Conservation (phyloP, 805 yeast genomes). For the Wickerhamiella domercqiae region DNA sequence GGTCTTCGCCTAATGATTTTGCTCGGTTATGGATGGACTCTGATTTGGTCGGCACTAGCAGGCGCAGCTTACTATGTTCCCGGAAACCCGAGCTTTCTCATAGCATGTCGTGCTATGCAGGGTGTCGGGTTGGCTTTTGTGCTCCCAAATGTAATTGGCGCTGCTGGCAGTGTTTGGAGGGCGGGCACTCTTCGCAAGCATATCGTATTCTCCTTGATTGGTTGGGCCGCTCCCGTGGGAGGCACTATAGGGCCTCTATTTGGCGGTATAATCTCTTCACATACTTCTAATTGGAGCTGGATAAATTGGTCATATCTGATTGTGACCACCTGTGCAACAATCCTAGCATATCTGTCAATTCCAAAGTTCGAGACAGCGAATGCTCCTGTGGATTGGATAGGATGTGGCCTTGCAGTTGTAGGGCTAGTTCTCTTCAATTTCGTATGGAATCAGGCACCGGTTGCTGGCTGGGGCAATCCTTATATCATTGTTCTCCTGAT, state of each 20-base stretch:
- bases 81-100: constrained; percentile 16
- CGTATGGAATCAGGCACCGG: constrained; percentile 63
- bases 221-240: constrained; percentile 50
- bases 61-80: constrained; percentile 40
- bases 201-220: constrained; percentile 40
- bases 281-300: constrained; percentile 16
- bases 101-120: constrained; percentile 40
- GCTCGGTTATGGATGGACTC: constrained; percentile 40
- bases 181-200: constrained; percentile 28
- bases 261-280: constrained; percentile 16
- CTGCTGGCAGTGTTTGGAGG: constrained; percentile 28
- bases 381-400: constrained; percentile 36
- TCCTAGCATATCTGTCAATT: constrained; percentile 4
- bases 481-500: constrained; percentile 45
- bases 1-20: constrained; percentile 44
- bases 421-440: constrained; percentile 52
- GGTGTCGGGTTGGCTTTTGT: constrained; percentile 50
- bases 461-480: constrained; percentile 47
- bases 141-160: constrained; percentile 46
- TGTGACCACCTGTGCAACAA: constrained; percentile 11
- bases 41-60: constrained; percentile 43
- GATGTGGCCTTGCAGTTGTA: constrained; percentile 40
- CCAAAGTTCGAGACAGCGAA: constrained; percentile 5
- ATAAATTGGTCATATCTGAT: constrained; percentile 32
- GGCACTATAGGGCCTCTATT: constrained; percentile 40